Evolutionary conservation across 1,284 basidiomycete species (phyloP).

Genomic region (Coniferiporia sulphurascens): DNA sequence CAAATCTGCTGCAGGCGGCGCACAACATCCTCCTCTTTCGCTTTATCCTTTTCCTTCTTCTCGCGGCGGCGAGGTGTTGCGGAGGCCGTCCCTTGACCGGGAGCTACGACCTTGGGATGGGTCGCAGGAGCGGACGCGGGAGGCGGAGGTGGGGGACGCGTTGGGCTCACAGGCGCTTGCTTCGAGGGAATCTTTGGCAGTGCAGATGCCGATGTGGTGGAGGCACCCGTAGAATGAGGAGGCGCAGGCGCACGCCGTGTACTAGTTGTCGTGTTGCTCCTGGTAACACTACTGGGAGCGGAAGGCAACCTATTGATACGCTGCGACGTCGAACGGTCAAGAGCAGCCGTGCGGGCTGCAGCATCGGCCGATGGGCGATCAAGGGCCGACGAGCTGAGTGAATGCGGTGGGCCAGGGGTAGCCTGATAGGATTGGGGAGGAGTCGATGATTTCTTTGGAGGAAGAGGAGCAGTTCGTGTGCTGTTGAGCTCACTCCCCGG

Average conservation of each 20-base stretch:
- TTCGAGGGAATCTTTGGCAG: conserved; percentile 22
- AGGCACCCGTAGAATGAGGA: conserved; percentile 20
- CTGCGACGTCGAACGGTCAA: conserved; percentile 76
- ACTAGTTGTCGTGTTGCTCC: conserved; percentile 64
- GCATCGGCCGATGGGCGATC: no score
- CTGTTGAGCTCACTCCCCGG: conserved; percentile 22
- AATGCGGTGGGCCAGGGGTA: conserved; percentile 59
- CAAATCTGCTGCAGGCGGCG: conserved; percentile 91
- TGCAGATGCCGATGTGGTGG: conserved; percentile 31
- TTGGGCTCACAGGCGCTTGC: conserved; percentile 30
- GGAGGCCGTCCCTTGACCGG: conserved; percentile 33
- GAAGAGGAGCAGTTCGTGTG: conserved; percentile 45
- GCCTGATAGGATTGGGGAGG: conserved; percentile 54
- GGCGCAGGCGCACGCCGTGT: conserved; percentile 35
- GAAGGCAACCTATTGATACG: conserved; percentile 50
- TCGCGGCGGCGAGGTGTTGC: conserved; percentile 82
- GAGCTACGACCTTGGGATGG: conserved; percentile 11
- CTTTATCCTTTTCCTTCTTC: conserved; percentile 78
- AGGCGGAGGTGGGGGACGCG: conserved; percentile 32
- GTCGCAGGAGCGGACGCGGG: conserved; percentile 13
- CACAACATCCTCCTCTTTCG: conserved; percentile 87
- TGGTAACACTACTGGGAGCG: conserved; percentile 45
- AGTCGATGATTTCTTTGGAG: conserved; percentile 50
- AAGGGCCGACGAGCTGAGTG: neutral
- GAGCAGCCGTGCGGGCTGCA: conserved; percentile 32